phyloP scores from a whole-genome alignment of 192 early-diverging fungal genomes.

The Backusella tuberculispora region DNA sequence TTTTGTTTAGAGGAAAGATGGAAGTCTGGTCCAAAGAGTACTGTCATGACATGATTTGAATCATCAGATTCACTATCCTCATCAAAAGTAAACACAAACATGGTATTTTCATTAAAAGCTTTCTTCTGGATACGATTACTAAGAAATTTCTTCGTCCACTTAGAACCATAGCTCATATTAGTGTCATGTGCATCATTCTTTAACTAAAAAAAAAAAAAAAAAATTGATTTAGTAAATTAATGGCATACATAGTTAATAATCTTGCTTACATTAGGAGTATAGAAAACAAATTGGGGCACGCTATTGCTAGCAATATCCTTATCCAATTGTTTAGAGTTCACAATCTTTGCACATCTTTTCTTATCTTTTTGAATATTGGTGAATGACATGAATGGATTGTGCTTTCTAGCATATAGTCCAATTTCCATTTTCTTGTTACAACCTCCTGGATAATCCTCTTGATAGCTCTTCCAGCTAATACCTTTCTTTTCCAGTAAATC shows the following conservation, averaged over 20 bases:
- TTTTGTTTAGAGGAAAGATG: slow-evolving; percentile 7
- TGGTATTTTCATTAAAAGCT: slow-evolving; percentile 51
- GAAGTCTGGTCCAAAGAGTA: slow-evolving; percentile 49
- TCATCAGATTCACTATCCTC: slow-evolving; percentile 24
- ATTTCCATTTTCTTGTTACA: slow-evolving; percentile 22
- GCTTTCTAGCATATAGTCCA: slow-evolving; percentile 55
- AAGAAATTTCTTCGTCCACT: slow-evolving; percentile 63
- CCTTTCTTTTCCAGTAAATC: slow-evolving; percentile 61
- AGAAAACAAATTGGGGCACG: slow-evolving; percentile 62
- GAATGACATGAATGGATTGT: slow-evolving; percentile 75
- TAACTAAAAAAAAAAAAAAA: slow-evolving; percentile 35
- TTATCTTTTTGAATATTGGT: slow-evolving; percentile 56
- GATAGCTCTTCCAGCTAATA: slow-evolving; percentile 62
- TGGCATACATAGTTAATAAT: not conserved
- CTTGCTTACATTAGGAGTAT: slow-evolving; percentile 40
- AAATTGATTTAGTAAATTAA: not conserved
- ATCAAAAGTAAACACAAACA: slow-evolving; percentile 47
- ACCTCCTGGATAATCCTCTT: slow-evolving; percentile 55
- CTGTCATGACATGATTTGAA: slow-evolving; percentile 35
- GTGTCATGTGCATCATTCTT: slow-evolving; percentile 61
- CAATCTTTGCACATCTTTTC: slow-evolving; percentile 66
- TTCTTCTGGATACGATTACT: slow-evolving; percentile 51
- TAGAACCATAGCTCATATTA: slow-evolving; percentile 44
- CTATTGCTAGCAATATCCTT: slow-evolving; percentile 53
- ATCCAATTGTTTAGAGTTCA: slow-evolving; percentile 55